These are phyloP conservation scores for Eudorina sp. DNA, from an alignment of 139 green algal species.

Conservation along the genomic window DNA sequence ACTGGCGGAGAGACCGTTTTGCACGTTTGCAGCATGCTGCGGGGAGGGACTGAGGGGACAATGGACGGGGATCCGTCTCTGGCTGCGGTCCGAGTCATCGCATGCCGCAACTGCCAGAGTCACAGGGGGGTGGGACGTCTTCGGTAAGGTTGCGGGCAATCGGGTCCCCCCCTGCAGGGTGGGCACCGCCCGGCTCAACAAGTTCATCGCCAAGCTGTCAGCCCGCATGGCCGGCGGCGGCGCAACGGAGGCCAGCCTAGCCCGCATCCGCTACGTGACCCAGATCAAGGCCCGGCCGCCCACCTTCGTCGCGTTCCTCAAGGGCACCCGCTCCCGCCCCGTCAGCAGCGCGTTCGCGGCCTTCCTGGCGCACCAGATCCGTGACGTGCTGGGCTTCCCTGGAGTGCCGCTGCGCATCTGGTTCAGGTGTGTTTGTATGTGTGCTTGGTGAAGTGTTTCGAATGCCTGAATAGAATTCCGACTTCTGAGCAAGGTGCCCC, in stretches of 20 bases:
- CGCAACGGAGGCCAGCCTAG: slow-evolving; percentile 48
- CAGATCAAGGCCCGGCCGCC: slow-evolving; percentile 83
- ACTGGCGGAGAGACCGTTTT: too few species aligned
- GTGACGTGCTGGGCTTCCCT: slow-evolving; percentile 63
- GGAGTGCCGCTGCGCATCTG: slow-evolving; percentile 73
- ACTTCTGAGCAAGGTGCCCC: too few species aligned
- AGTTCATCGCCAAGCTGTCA: slow-evolving; percentile 53
- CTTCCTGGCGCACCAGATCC: slow-evolving; percentile 67
- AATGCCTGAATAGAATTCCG: too few species aligned
- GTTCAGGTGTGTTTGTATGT: slow-evolving; percentile 65
- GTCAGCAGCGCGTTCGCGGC: slow-evolving; percentile 41
- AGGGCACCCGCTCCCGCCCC: slow-evolving; percentile 35
- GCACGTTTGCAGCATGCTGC: too few species aligned
- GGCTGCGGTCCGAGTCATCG: too few species aligned
- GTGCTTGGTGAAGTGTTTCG: too few species aligned
- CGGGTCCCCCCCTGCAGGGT: slow-evolving; percentile 52
- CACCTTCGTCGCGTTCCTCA: slow-evolving; percentile 81
- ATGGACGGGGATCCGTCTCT: too few species aligned
- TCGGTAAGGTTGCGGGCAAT: too few species aligned
- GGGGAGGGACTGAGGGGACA: too few species aligned
- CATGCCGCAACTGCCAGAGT: too few species aligned
- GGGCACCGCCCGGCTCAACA: slow-evolving; percentile 55
- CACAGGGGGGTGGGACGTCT: too few species aligned
- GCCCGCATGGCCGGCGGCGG: slow-evolving; percentile 48
- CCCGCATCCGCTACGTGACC: slow-evolving; percentile 52